Percentiles rank a stretch among this genome's conserved stretches.
phyloP scores from a whole-genome alignment of 345 rosid genomes.

The Luvunga scandens region DNA sequence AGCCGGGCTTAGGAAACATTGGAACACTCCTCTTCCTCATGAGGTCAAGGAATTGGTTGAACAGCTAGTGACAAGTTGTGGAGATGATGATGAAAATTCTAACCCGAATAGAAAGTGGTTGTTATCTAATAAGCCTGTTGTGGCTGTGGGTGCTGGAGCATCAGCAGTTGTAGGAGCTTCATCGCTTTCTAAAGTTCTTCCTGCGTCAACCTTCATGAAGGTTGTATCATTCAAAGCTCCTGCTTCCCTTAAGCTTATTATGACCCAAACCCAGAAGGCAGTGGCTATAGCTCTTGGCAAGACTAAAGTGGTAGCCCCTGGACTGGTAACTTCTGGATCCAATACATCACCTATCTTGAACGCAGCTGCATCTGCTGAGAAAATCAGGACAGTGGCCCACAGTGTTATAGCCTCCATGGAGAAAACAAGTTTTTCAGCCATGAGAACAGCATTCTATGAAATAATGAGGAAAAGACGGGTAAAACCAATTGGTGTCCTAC shows the following conservation, averaged over 20 bases:
- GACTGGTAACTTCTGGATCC: conserved; percentile 62
- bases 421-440: conserved; percentile 92
- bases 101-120: conserved; percentile 40
- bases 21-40: conserved; percentile 70
- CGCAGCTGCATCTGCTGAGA: conserved; percentile 78
- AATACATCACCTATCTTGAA: conserved; percentile 62
- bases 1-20: conserved; percentile 76
- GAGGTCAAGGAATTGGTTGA: conserved; percentile 67
- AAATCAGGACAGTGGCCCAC: conserved; percentile 69
- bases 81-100: conserved; percentile 38
- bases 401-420: conserved; percentile 78
- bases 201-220: conserved; percentile 75
- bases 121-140: conserved; percentile 59
- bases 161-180: conserved; percentile 80
- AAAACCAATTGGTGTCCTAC: conserved; percentile 59
- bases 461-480: conserved; percentile 80
- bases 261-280: conserved; percentile 70
- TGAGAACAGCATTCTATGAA: conserved; percentile 92
- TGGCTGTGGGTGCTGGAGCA: conserved; percentile 95
- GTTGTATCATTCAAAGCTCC: conserved; percentile 55
- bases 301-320: conserved; percentile 63
- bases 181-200: conserved; percentile 67
- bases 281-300: conserved; percentile 56
- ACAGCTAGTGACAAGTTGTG: conserved; percentile 38
- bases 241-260: conserved; percentile 54